Base-by-base conservation (phyloP, 2,329 filamentous ascomycete species). In the Teratosphaeria nubilosa region DNA sequence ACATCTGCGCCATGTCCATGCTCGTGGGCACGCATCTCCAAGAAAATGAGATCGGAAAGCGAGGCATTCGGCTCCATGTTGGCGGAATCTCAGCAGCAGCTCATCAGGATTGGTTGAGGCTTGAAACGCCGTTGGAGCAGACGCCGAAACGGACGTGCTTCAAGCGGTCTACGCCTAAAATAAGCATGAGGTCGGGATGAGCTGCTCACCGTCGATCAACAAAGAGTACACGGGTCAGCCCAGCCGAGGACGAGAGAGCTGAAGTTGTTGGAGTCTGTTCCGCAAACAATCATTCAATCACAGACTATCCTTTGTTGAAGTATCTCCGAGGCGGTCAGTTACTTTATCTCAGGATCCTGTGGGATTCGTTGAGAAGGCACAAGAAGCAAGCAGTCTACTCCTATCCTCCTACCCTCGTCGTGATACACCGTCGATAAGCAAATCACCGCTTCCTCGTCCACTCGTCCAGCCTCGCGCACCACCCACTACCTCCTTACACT, bases 381-480 rank as follows among this genome's bases (percentile, higher is more conserved):
- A 48, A 48, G 16, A 48, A 48, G 41, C 41, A 48, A 48, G 41
- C 41, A 48, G 20, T 22, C 41, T 22, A 2, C 41, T 48, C 41
- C 41, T 48, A 22, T 48, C 34, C 34, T 41, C 34, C 10, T 41
- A 14, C 34, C 34, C 27, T 30, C 5, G 5, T 30, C 27, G 5
- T 41, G 34, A 41, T 48, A 48, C 41, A 48, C 41, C 41, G 41
- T n/a, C 41, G 41, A 22, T 22, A 48, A 48, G 41, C 52, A 51
- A 34, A 45, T 37, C 62, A 62, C 56, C 61, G 57, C 60, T 64
- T 62, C 59, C 54, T 41, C 31, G 31, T 53, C 57, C 69, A 68
- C 60, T 60, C 62, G 66, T 62, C 62, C 58, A 56, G 56, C 62
- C 60, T 60, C 61, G 64, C 60, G 59, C 62, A 54, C 58, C 53